Evolutionary conservation across 192 early-diverging fungal species (phyloP).

Genomic region (Podila horticola): DNA sequence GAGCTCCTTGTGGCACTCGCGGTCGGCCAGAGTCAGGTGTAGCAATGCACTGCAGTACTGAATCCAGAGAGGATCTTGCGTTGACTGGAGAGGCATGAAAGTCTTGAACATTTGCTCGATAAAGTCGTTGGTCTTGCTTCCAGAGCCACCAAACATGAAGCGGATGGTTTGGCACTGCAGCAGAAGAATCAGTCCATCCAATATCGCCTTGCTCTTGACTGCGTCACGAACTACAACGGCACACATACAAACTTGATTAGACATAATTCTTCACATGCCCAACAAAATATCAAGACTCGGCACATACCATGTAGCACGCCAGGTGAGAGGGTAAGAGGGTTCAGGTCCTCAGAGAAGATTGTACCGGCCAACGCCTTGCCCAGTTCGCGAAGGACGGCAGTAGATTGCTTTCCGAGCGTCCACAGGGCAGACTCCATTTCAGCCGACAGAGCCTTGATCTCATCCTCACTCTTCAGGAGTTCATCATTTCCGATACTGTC

Average conservation of each 20-base stretch:
- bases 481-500: slow-evolving; percentile 50
- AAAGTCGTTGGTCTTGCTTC: slow-evolving; percentile 9
- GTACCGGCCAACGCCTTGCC: slow-evolving; percentile 15
- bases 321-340: slow-evolving; percentile 21
- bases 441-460: slow-evolving; percentile 10
- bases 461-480: slow-evolving; percentile 25
- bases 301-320: not conserved
- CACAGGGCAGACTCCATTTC: slow-evolving; percentile 34
- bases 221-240: slow-evolving; percentile 24
- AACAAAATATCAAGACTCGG: too few species aligned
- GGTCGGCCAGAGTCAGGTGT: slow-evolving; percentile 20
- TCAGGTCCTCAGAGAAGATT: slow-evolving; percentile 15
- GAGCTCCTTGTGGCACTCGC: slow-evolving; percentile 13
- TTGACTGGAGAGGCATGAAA: slow-evolving; percentile 27
- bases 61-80: slow-evolving; percentile 45
- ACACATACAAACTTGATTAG: not conserved
- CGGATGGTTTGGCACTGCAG: slow-evolving; percentile 11
- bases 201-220: slow-evolving; percentile 30
- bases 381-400: not conserved
- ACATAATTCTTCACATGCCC: too few species aligned
- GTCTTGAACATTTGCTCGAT: slow-evolving; percentile 26
- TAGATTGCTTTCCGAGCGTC: slow-evolving; percentile 14
- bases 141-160: slow-evolving; percentile 32
- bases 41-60: slow-evolving; percentile 38
- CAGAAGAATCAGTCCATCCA: slow-evolving; percentile 35